Base-by-base conservation (phyloP, 148 eudicot genomes). In the Fagopyrum tataricum region DNA sequence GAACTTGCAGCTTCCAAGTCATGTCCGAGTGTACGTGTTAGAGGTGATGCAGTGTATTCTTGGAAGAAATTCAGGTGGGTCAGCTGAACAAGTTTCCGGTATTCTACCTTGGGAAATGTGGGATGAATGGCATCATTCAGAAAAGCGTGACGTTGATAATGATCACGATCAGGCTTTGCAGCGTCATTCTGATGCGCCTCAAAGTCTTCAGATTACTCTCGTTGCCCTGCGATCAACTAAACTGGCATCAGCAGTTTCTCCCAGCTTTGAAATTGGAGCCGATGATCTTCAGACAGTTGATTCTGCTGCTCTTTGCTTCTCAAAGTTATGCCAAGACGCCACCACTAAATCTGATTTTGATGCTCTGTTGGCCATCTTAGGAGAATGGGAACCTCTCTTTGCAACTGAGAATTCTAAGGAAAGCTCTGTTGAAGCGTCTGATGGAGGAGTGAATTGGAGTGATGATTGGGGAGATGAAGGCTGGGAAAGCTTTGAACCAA, bases 381-480 rank as follows among this genome's bases (percentile, higher is more conserved):
- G 75, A 51, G 91, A 90, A 77, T 96, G 97, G 97, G 97, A 90
- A 80, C 81, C 83, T 44, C 92, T 90, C 37, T 90, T 86, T 82
- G 68, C 74, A 17, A 71, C 47, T 31, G 84, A 66, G 71, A 85
- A 68, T 70, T 80, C 82, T 4, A 81, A 84, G 55, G 78, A 74
- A 52, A 76, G 74, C 75, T 77, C 88, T 44, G 52, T 77, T 3
- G 87, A 83, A 52, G 76, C 71, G 67, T 70, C 89, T 52, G 89
- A 81, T 76, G 78, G 66, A 44, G 89, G 74, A 23, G 75, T 68
- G 76, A 81, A 72, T 72, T 96, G 99, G 99, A 68, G 79, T 78
- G 92, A 92, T 77, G 96, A 86, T 74, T 96, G 97, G 97, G 91
- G 87, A 67, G 92, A 92, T 71, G 96, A 91, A 46, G 97, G 92